Evolutionary conservation across 2,329 filamentous ascomycete genomes (phyloP), one percentile per base, ranked within the genome.

Genomic region (Pseudocercospora vitis): DNA sequence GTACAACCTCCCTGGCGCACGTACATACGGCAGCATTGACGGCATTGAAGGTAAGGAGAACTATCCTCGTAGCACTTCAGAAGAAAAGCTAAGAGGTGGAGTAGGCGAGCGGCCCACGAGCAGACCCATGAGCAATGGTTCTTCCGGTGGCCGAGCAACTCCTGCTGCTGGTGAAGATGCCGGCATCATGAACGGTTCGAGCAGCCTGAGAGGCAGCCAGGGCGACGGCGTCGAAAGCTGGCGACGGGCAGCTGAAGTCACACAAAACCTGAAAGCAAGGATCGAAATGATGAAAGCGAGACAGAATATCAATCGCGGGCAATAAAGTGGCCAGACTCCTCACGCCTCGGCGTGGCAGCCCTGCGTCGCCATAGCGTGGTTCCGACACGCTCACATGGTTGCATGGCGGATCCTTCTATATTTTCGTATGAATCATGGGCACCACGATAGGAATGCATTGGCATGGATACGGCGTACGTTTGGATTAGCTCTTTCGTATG

Each of bases 261-360:
- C 94, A 50, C 96, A 91, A 73, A 94, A 96, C 71, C 73, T 99
- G 67, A 99, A 97, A 77, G 91, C 92, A 48, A 84, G 94, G 70
- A 99, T 99, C 72, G 94, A 97, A 77, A 88, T 94, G 78, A 99
- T 99, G 94, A 99, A 97, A 81, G 83, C 81, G 65, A 60, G 76
- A 68, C 23, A 45, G 42, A 45, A 45, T 8, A 45, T 45, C 42
- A 45, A 45, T 12, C 42, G 42, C 9, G 42, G 42, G 24, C 42
- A 45, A 19, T 45, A 12, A 31, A 35, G 14, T 6, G 11, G 32
- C 6, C 32, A 11, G 32, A 35, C 7, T n/a, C 7, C 32, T 11
- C 7, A 11, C 6, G n/a, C 32, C 7, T 16, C 7, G 14, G 32
- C 26, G 7, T 14, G 32, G 32, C 7, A 35, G 6, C n/a, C 5